A percentile compares a stretch with the other conserved stretches of the same genome.
Evolutionary conservation across 441 rosid species (phyloP).

Genomic region (Francoa sonchifolia): DNA sequence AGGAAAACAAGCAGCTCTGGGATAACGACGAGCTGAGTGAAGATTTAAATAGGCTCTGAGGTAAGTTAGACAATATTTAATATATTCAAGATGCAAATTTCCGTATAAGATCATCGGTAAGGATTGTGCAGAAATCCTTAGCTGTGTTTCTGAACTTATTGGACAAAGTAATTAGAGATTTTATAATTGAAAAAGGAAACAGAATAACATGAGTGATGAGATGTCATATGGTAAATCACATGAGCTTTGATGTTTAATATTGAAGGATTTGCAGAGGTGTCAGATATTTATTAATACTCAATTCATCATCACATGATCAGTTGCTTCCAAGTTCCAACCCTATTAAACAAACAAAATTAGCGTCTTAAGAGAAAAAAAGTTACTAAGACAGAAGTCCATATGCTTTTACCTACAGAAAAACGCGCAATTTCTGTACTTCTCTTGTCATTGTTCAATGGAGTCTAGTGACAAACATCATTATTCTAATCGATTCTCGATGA

Average conservation of each 20-base stretch:
- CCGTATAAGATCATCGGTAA: too few species aligned
- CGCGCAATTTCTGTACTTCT: too few species aligned
- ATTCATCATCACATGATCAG: slow-evolving; percentile 39
- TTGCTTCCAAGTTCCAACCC: slow-evolving; percentile 30
- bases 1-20: slow-evolving; percentile 10
- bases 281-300: slow-evolving; percentile 23
- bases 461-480: neutral
- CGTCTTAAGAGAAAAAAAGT: slow-evolving; percentile 10
- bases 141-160: slow-evolving; percentile 22
- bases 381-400: slow-evolving; percentile 4
- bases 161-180: slow-evolving; percentile 8
- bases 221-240: slow-evolving; percentile 45
- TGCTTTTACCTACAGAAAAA: too few species aligned
- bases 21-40: slow-evolving; percentile 8
- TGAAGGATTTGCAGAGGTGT: slow-evolving; percentile 23
- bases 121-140: slow-evolving; percentile 25
- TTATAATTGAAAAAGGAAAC: slow-evolving; percentile 17
- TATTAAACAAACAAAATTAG: slow-evolving; percentile 17
- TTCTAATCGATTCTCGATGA: slow-evolving; percentile 3
- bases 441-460: too few species aligned
- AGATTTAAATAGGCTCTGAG: too few species aligned
- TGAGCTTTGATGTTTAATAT: slow-evolving; percentile 26
- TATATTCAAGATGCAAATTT: too few species aligned
- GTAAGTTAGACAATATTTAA: too few species aligned
- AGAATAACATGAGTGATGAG: slow-evolving; percentile 24